Base-by-base conservation (phyloP, 129 eudicot genomes). In the Centaurea solstitialis region DNA sequence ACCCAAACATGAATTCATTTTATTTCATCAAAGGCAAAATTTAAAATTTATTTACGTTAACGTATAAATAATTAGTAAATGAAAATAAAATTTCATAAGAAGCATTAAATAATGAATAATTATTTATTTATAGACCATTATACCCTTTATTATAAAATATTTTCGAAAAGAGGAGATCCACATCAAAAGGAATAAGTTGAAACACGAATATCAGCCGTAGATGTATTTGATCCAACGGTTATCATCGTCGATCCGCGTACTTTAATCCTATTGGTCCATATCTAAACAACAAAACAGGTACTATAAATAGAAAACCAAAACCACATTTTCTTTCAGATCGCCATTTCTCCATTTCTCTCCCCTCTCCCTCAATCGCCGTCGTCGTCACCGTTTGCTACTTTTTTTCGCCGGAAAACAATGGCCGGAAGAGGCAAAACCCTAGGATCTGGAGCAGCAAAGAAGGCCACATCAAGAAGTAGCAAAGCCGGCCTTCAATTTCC, bases 401-500 rank as follows among this genome's bases (percentile, higher is more conserved):
- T 9, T 40, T 40, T 1, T 57, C 38, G 0, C 5, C 70, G 11
- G 10, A 72, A 4, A 65, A 11, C 26, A 37, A 83, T 84, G 87
- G 83, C 83, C 26, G 87, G 87, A 43, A 67, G 87, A 23, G 87
- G 87, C 1, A 84, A 84, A 68, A 84, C 87, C 23, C 59, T 84
- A 68, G 87, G 80, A 24, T 84, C 87, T 12, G 80, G 76, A 33
- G 77, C 47, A 15, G 87, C 87, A 9, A 84, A 84, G 80, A 84
- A 84, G 70, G 83, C 87, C 3, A 84, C 87, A 0, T 84, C 87
- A 26, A 39, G 87, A 7, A 84, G 87, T 39, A 84, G 87, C 76
- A 84, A 84, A 12, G 87, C 87, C 62, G 87, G 87, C 0, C 81
- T 84, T 9, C 87, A 84, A 35, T 84, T 84, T 59, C 87, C 87